Evolutionary conservation across 2,329 filamentous ascomycete species (phyloP).

Genomic region (Dothideomycetes sp.): DNA sequence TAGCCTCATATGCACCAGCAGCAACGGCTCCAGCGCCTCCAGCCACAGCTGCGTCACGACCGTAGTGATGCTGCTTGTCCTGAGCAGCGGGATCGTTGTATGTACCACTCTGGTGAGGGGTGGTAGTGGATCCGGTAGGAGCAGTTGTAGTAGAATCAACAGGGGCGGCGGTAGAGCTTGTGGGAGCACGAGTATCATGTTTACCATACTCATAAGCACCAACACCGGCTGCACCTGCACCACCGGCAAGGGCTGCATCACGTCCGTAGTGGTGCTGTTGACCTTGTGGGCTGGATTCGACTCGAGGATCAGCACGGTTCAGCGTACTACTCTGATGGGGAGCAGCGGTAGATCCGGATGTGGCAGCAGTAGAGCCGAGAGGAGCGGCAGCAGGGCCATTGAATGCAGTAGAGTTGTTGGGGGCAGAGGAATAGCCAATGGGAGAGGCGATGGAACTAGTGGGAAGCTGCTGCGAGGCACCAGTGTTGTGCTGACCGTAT

Average conservation of each 20-base stretch:
- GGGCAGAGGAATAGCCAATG: conserved; percentile 20
- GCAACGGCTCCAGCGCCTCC: conserved; percentile 26
- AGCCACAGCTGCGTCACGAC: conserved; percentile 26
- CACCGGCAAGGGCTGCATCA: conserved; percentile 24
- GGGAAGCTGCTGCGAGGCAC: not conserved
- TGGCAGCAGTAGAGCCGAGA: conserved; percentile 21
- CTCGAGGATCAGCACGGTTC: conserved; percentile 18
- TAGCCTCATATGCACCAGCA: conserved; percentile 19
- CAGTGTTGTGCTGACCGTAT: conserved; percentile 17
- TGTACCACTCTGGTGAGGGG: conserved; percentile 15
- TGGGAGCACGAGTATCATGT: conserved; percentile 21
- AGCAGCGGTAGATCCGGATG: conserved; percentile 17
- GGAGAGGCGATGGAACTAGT: conserved; percentile 18
- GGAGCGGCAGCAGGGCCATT: conserved; percentile 14
- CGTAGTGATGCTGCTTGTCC: conserved; percentile 22
- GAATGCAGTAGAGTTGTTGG: conserved; percentile 4
- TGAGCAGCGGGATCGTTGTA: conserved; percentile 15
- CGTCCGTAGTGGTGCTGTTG: conserved; percentile 13
- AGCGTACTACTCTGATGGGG: conserved; percentile 16
- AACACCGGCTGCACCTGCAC: conserved; percentile 24
- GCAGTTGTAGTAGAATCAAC: not conserved
- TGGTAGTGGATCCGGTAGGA: conserved; percentile 12
- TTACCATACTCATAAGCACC: conserved; percentile 26
- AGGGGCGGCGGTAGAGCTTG: not conserved
- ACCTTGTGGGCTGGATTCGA: conserved; percentile 12